Percentiles rank a stretch among this genome's conserved stretches.
Conservation (phyloP, 2,329 filamentous ascomycete species). For the Paramyrothecium roridum region DNA sequence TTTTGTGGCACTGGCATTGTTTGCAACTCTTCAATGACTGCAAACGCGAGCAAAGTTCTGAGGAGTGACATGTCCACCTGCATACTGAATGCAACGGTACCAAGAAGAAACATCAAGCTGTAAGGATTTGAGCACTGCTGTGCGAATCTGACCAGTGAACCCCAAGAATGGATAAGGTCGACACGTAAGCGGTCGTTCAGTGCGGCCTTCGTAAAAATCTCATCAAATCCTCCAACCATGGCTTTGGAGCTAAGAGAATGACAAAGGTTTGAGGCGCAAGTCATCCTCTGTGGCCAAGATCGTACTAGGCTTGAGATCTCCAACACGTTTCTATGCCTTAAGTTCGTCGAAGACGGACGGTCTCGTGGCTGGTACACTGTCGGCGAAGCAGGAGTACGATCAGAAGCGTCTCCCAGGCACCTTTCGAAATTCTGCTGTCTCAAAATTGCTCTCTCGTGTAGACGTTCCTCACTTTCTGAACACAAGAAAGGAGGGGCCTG, state of each 20-base stretch:
- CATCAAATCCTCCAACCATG: conserved; percentile 13
- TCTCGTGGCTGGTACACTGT: conserved; percentile 13
- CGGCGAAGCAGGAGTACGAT: conserved; percentile 5
- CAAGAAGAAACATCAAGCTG: conserved; percentile 17
- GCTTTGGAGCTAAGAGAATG: conserved; percentile 9
- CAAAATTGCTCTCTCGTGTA: conserved; percentile 12
- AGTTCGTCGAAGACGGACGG: conserved; percentile 12
- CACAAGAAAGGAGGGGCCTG: conserved; percentile 1
- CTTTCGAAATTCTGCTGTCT: conserved; percentile 14
- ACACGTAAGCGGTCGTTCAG: conserved; percentile 14
- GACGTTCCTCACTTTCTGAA: conserved; percentile 9
- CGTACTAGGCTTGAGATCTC: conserved; percentile 12
- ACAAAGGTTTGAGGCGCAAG: conserved; percentile 12
- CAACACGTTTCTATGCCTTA: conserved; percentile 16
- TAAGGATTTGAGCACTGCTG: conserved; percentile 8
- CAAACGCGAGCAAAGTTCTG: conserved; percentile 15
- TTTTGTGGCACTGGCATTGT: conserved; percentile 11
- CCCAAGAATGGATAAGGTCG: conserved; percentile 14
- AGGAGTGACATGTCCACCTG: conserved; percentile 15
- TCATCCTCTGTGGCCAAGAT: conserved; percentile 12
- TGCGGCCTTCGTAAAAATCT: conserved; percentile 10
- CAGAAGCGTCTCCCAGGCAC: conserved; percentile 4
- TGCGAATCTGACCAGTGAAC: conserved; percentile 10
- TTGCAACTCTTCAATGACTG: conserved; percentile 14
- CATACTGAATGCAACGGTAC: conserved; percentile 14